Evolutionary conservation across 148 eudicot genomes (phyloP), one percentile per base, ranked within the genome.

Genomic region (Chenopodium berlandieri): DNA sequence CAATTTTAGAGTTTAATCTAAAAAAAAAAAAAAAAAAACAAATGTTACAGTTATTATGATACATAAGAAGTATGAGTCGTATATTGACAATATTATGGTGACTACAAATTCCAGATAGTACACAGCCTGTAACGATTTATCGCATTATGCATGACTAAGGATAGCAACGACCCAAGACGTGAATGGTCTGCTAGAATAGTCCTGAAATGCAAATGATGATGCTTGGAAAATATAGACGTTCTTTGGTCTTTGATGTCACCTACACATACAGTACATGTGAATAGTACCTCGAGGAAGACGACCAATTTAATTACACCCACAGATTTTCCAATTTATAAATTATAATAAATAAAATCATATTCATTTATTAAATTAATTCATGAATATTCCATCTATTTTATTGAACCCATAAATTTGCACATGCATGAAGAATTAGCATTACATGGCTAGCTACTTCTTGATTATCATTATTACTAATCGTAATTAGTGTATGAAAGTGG

Each of bases 281-380:
- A 71, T 22, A 40, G 27, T 71, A 40, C 75, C 75, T 71, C 37
- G 46, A 32, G 75, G 75, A 71, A 71, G 52, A 71, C 75, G 50
- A 71, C 75, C 72, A 14, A 14, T 19, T 71, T 71, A 7, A 71
- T 71, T 44, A 16, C 75, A 54, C 75, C 25, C 75, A 71, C 54
- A 44, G 54, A 44, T 1, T 44, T 19, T 40, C 11, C 44, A 5
- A 40, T 40, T 6, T 40, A 40, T 40, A 40, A 37, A 40, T 40
- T 40, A 40, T 40, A 40, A 40, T 34, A 34, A 40, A 40, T 40
- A 40, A 40, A 40, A 6, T 34, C 27, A 62, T 25, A 17, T 20
- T 62, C 66, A n/a, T 62, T 62, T n/a, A 20, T 62, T 20, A 5
- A 22, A 20, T 62, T 20, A 5, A 22, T 62, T 62, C 66, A 62